These are phyloP conservation scores for Pleurotus pulmonarius DNA, from an alignment of 768 basidiomycete species.

Conservation along the genomic window DNA sequence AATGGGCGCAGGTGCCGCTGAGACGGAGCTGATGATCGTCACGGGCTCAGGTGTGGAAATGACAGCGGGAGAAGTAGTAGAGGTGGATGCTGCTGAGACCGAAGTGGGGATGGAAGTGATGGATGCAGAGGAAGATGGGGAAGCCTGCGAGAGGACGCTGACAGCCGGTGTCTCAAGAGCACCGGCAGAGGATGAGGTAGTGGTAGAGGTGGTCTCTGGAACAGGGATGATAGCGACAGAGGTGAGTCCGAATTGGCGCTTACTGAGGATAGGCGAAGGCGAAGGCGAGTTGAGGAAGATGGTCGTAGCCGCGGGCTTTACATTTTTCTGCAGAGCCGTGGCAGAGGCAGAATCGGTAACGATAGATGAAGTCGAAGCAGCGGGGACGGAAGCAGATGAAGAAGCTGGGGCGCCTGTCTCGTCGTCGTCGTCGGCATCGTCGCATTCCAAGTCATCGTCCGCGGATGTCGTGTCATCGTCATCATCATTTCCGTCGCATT, in stretches of 20 bases:
- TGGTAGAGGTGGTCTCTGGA: conserved; percentile 8
- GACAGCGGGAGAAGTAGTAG: neutral
- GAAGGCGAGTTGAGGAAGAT: conserved; percentile 10
- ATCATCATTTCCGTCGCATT: conserved; percentile 10
- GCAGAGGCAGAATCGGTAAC: neutral
- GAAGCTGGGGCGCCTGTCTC: neutral
- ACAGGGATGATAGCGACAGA: conserved; percentile 8
- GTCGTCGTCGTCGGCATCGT: conserved; percentile 9
- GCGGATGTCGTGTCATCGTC: conserved; percentile 11
- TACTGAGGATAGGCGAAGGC: neutral
- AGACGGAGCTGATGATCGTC: conserved; percentile 7
- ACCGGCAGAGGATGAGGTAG: conserved; percentile 2
- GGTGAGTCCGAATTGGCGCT: conserved; percentile 1
- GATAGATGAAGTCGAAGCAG: conserved; percentile 8
- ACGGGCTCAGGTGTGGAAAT: conserved; percentile 9
- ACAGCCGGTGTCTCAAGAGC: conserved; percentile 6
- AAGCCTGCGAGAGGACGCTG: conserved; percentile 8
- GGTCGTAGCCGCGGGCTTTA: conserved; percentile 1
- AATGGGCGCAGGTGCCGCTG: conserved; percentile 8
- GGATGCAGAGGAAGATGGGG: conserved; percentile 5
- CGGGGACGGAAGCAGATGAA: neutral
- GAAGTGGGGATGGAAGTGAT: conserved; percentile 1
- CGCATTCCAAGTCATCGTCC: conserved; percentile 12
- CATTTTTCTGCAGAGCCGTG: neutral
- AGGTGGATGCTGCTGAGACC: conserved; percentile 6